Conservation (phyloP, 371 early-diverging fungal species). For the Mucor sp. region DNA sequence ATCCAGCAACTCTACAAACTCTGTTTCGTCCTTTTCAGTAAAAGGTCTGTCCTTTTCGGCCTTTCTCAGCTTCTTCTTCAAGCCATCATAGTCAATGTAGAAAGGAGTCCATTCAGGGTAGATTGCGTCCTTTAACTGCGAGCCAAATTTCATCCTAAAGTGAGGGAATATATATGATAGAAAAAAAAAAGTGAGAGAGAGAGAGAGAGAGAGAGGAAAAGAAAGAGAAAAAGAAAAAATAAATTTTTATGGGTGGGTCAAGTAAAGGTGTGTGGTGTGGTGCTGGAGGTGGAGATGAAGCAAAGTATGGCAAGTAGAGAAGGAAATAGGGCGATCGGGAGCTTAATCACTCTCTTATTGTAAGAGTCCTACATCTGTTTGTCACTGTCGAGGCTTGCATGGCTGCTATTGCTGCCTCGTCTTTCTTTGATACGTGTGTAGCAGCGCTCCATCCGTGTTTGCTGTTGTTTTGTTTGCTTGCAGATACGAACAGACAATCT, state of each 20-base stretch:
- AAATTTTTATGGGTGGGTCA: background rate
- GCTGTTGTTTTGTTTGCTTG: background rate
- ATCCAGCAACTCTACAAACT: conserved; percentile 86
- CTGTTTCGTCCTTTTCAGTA: conserved; percentile 80
- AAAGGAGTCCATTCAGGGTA: conserved; percentile 89
- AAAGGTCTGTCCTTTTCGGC: conserved; percentile 57
- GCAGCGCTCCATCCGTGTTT: background rate
- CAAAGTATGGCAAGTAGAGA: background rate
- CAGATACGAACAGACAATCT: background rate
- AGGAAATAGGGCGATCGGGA: background rate
- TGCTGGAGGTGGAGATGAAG: background rate
- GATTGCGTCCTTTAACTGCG: conserved; percentile 79
- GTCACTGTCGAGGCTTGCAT: too few species aligned
- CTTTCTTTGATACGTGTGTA: background rate
- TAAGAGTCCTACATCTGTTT: background rate
- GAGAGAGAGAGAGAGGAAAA: background rate
- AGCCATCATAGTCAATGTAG: conserved; percentile 91
- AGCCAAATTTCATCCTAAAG: conserved; percentile 91
- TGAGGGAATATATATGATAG: background rate
- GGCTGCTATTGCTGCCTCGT: too few species aligned
- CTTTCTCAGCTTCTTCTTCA: conserved; percentile 84
- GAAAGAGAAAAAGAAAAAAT: background rate
- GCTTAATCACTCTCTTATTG: background rate
- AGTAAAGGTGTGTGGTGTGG: too few species aligned
- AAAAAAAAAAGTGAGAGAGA: background rate